Base-by-base conservation (phyloP, 1,139 yeast genomes). In the Taiozyma sp. region DNA sequence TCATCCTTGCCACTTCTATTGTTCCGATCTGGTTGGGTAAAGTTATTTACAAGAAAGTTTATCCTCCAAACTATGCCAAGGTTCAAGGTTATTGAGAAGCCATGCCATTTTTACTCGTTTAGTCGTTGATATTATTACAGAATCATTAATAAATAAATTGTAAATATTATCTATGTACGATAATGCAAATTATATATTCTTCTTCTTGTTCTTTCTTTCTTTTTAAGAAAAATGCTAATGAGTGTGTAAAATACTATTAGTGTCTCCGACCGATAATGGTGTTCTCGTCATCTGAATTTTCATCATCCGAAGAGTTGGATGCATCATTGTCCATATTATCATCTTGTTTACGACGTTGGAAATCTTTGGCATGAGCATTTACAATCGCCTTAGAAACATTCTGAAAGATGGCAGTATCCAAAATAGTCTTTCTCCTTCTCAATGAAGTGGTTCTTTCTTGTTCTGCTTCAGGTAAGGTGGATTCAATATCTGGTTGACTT, bases 1-100 rank as follows among this genome's bases (percentile, higher is more conserved):
- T 86, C 13, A 84, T 90, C 19, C 70, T 91, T 47, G 74, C 81
- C 0, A 73, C 89, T 9, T 87, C 97, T 19, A 74, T 93, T 56
- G 71, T 91, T 47, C 99, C 99, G 1, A 96, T 95, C 2, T 92
- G 97, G 97, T 71, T 87, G 3, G 83, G 84, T 4, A 88, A 88
- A 66, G 76, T 88, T 8, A 71, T 92, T 29, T 82, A 85, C 63
- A 78, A 96, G 56, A 81, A 76, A 58, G 69, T 95, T 52, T 81
- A 91, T 58, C 99, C 99, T 9, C 99, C 99, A 42, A 91, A 88
- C 65, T 93, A 95, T 68, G 98, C 98, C n/a, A 93, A 93, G 66
- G 98, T 93, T 47, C 97, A 89, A 67, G 95, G 85, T 56, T 83
- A 70, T 41, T 69, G 55, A 54, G 12, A 24, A 10, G 4, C 19